A percentile compares a stretch with the other conserved stretches of the same genome.
phyloP scores from a whole-genome alignment of 2,329 filamentous ascomycete genomes.

The Penicillium sp. region DNA sequence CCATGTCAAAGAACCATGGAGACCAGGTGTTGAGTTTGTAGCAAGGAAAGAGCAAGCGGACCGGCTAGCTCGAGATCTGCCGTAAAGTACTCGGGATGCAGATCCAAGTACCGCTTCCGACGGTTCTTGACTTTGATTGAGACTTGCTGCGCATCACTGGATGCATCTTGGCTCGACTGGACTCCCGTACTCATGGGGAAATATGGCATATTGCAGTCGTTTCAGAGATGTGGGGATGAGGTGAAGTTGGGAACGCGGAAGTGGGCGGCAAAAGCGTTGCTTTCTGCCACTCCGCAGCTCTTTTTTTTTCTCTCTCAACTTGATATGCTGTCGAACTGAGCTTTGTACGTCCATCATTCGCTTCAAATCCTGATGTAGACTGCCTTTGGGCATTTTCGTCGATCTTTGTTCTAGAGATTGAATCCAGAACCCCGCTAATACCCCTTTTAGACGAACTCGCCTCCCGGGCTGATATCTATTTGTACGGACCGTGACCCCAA shows the following conservation, averaged over 20 bases:
- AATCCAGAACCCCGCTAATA: slow-evolving; percentile 10
- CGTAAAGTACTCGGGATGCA: slow-evolving; percentile 74
- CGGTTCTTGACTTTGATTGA: slow-evolving; percentile 71
- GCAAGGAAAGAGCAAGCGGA: slow-evolving; percentile 47
- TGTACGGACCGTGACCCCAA: slow-evolving; percentile 6
- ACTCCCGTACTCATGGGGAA: slow-evolving; percentile 45
- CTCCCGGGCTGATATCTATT: slow-evolving; percentile 16
- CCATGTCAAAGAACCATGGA: slow-evolving; percentile 3
- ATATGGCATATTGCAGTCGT: slow-evolving; percentile 40
- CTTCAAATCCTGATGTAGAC: background rate
- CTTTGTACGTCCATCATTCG: slow-evolving; percentile 25
- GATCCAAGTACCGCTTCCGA: slow-evolving; percentile 75
- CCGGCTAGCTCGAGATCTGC: slow-evolving; percentile 67
- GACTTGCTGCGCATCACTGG: slow-evolving; percentile 37
- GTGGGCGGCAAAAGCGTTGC: slow-evolving; percentile 36
- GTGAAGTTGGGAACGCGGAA: slow-evolving; percentile 35
- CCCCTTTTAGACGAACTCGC: slow-evolving; percentile 13
- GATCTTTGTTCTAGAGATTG: background rate
- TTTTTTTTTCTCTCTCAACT: slow-evolving; percentile 22
- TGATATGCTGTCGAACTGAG: slow-evolving; percentile 27
- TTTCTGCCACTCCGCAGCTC: slow-evolving; percentile 28
- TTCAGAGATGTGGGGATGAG: slow-evolving; percentile 24
- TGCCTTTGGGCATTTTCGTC: background rate
- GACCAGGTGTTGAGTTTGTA: slow-evolving; percentile 21
- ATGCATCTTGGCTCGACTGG: slow-evolving; percentile 21